A percentile compares a stretch with the other conserved stretches of the same genome.
These are phyloP conservation scores for Mycosphaerella sp. DNA, from an alignment of 2,329 filamentous ascomycete species.

Conservation along the genomic window DNA sequence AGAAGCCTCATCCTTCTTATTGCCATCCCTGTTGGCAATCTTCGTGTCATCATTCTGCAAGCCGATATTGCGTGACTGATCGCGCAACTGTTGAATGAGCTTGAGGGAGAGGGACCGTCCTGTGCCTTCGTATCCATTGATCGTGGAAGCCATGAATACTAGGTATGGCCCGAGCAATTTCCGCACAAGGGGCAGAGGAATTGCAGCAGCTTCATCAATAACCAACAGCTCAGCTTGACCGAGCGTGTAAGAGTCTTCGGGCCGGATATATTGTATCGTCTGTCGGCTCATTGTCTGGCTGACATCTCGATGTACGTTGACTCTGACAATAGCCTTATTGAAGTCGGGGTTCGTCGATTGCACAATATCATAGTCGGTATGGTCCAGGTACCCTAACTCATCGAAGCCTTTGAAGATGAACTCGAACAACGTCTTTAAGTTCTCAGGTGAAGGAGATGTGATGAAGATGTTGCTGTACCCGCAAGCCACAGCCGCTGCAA, in stretches of 20 bases:
- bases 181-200: slow-evolving; percentile 82
- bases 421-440: slow-evolving; percentile 96
- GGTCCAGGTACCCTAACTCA: slow-evolving; percentile 85
- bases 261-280: slow-evolving; percentile 97
- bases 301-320: slow-evolving; percentile 92
- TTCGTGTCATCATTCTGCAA: slow-evolving; percentile 55
- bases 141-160: slow-evolving; percentile 98
- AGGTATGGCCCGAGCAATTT: slow-evolving; percentile 96
- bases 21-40: slow-evolving; percentile 72
- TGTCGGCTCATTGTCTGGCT: slow-evolving; percentile 96
- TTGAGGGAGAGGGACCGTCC: slow-evolving; percentile 92
- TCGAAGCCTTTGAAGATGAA: slow-evolving; percentile 99
- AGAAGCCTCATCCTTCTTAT: slow-evolving; percentile 59
- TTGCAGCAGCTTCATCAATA: slow-evolving; percentile 95
- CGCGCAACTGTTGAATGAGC: slow-evolving; percentile 91
- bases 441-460: slow-evolving; percentile 94
- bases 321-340: slow-evolving; percentile 96
- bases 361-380: slow-evolving; percentile 95
- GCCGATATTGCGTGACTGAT: slow-evolving; percentile 69
- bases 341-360: slow-evolving; percentile 98
- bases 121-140: slow-evolving; percentile 97
- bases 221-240: slow-evolving; percentile 93
- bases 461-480: slow-evolving; percentile 99
- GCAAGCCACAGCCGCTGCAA: slow-evolving; percentile 88
- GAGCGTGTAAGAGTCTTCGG: slow-evolving; percentile 88